Conservation (phyloP, 2,329 filamentous ascomycete species). For the Allantophomopsis cytisporea region DNA sequence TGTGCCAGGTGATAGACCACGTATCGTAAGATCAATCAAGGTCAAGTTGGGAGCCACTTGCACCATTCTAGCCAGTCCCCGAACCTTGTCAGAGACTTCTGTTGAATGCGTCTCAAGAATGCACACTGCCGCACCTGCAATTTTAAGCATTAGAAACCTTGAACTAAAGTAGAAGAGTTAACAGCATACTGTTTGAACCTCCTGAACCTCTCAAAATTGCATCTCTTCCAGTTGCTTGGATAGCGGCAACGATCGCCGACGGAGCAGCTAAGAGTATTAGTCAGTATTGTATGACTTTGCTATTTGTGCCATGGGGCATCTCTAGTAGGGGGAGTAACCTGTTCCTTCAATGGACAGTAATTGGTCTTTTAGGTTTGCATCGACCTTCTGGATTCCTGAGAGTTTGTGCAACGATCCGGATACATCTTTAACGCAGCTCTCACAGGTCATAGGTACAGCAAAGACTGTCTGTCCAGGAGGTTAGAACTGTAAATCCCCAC, state of each 20-base stretch:
- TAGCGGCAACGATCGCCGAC: conserved; percentile 77
- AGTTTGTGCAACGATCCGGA: conserved; percentile 66
- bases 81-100: conserved; percentile 51
- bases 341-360: conserved; percentile 78
- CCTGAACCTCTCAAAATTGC: conserved; percentile 88
- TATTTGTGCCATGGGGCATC: no score
- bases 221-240: conserved; percentile 82
- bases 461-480: conserved; percentile 62
- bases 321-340: conserved; percentile 25
- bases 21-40: conserved; percentile 76
- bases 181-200: conserved; percentile 60
- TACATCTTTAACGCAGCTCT: conserved; percentile 77
- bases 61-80: conserved; percentile 85
- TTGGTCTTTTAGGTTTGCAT: conserved; percentile 72
- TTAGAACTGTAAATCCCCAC: conserved; percentile 3
- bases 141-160: conserved; percentile 5
- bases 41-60: conserved; percentile 71
- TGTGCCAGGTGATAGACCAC: conserved; percentile 65
- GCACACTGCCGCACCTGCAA: conserved; percentile 68
- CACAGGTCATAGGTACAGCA: conserved; percentile 86
- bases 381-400: conserved; percentile 68
- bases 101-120: conserved; percentile 78
- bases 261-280: conserved; percentile 49
- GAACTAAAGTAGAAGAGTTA: no score
- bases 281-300: no score